A percentile compares a stretch with the other conserved stretches of the same genome.
Evolutionary conservation across 169 alveolate genomes (phyloP).

Genomic region (Eimeria tenella): DNA sequence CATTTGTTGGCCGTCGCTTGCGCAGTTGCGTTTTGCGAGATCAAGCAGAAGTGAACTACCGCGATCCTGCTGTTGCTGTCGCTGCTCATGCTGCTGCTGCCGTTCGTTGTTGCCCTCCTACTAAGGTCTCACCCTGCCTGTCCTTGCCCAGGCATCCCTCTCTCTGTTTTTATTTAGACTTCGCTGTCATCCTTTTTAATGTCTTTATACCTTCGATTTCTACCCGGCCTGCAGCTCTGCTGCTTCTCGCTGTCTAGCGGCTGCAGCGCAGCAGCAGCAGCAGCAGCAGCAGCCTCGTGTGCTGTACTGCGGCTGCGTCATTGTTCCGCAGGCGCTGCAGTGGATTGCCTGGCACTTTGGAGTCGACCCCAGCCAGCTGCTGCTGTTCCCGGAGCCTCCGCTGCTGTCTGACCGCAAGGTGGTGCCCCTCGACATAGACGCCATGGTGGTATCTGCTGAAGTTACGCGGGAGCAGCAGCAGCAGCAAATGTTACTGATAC

Average conservation of each 20-base stretch:
- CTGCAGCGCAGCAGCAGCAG: neutral
- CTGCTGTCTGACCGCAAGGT: slow-evolving; percentile 37
- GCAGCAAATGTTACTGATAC: neutral
- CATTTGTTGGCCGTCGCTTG: neutral
- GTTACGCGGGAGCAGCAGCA: neutral
- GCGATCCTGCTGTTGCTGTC: too few species aligned
- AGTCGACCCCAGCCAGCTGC: slow-evolving; percentile 39
- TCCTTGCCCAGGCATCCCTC: too few species aligned
- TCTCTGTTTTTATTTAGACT: too few species aligned
- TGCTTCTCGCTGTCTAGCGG: neutral
- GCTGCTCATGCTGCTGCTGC: neutral
- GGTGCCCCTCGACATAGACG: slow-evolving; percentile 35
- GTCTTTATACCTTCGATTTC: too few species aligned
- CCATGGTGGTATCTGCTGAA: neutral
- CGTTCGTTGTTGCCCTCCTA: neutral
- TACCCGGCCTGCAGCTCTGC: neutral
- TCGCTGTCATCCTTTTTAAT: too few species aligned
- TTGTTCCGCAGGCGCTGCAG: slow-evolving; percentile 34
- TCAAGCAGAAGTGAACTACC: neutral
- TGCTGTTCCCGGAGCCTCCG: slow-evolving; percentile 71
- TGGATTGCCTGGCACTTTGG: slow-evolving; percentile 54
- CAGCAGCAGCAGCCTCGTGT: neutral
- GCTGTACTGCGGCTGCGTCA: neutral
- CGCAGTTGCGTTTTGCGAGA: neutral
- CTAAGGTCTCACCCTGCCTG: too few species aligned